Percentiles rank a stretch among this genome's conserved stretches.
phyloP scores from a whole-genome alignment of 1,284 basidiomycete species.

The Neonothopanus nambi region DNA sequence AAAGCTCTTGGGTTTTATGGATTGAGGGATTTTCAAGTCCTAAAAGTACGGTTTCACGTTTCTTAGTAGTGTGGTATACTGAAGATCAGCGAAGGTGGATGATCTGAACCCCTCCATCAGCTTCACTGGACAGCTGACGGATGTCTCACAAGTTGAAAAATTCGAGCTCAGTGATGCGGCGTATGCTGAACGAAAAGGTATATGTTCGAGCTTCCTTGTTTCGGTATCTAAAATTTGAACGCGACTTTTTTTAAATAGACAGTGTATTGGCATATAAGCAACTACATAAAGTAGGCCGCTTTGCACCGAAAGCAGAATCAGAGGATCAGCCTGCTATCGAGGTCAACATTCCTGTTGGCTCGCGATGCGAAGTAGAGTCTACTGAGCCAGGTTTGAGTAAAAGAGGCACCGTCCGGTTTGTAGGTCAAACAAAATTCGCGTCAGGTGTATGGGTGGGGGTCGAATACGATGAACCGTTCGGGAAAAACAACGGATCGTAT shows the following conservation, averaged over 20 bases:
- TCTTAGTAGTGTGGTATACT: neutral
- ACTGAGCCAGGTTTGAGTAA: conserved; percentile 66
- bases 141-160: conserved; percentile 87
- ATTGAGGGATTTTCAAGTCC: conserved; percentile 63
- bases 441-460: conserved; percentile 88
- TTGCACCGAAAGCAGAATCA: conserved; percentile 54
- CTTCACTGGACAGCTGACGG: conserved; percentile 80
- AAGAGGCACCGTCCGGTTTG: conserved; percentile 83
- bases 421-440: conserved; percentile 81
- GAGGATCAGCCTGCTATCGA: conserved; percentile 26
- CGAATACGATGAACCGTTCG: conserved; percentile 95
- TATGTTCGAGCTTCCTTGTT: conserved; percentile 15
- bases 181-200: conserved; percentile 81
- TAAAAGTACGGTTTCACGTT: conserved; percentile 57
- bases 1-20: conserved; percentile 76
- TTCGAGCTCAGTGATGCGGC: conserved; percentile 87
- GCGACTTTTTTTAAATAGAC: conserved; percentile 48
- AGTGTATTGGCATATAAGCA: conserved; percentile 92
- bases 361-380: conserved; percentile 83
- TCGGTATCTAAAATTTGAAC: conserved; percentile 6
- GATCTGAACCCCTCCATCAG: conserved; percentile 76
- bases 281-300: conserved; percentile 86
- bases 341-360: conserved; percentile 58
- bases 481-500: conserved; percentile 94
- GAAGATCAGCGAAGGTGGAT: conserved; percentile 53